A percentile compares a stretch with the other conserved stretches of the same genome.
These are phyloP conservation scores for Nepenthes mirabilis DNA, from an alignment of 148 eudicot genomes.

Conservation along the genomic window DNA sequence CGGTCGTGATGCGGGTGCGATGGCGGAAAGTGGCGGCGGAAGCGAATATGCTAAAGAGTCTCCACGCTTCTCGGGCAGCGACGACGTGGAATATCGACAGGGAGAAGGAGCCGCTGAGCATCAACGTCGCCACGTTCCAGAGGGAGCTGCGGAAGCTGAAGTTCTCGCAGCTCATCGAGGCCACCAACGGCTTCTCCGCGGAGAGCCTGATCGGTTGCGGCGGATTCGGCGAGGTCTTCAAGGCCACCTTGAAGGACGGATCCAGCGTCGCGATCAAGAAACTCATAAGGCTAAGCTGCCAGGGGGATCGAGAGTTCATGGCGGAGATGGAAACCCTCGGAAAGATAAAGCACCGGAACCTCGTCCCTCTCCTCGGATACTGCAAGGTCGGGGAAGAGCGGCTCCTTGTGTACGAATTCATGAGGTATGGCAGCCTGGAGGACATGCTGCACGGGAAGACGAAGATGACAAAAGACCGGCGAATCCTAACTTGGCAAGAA, in stretches of 20 bases:
- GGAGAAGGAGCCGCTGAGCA: neutral
- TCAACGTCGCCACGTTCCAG: slow-evolving; percentile 46
- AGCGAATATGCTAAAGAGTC: slow-evolving; percentile 1
- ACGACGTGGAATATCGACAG: neutral
- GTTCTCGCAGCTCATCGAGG: slow-evolving; percentile 57
- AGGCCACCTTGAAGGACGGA: slow-evolving; percentile 50
- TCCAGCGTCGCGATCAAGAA: slow-evolving; percentile 48
- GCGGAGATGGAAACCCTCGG: slow-evolving; percentile 67
- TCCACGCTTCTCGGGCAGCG: neutral
- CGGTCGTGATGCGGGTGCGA: no score
- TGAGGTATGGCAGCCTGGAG: slow-evolving; percentile 51
- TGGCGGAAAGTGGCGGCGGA: neutral
- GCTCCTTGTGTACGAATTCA: slow-evolving; percentile 44
- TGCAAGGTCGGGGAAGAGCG: slow-evolving; percentile 58
- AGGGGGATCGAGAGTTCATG: slow-evolving; percentile 47
- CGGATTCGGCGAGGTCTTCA: slow-evolving; percentile 45
- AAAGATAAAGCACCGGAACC: slow-evolving; percentile 38
- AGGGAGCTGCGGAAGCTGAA: slow-evolving; percentile 41
- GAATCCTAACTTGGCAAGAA: slow-evolving; percentile 34
- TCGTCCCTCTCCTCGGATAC: slow-evolving; percentile 58
- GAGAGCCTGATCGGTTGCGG: slow-evolving; percentile 45
- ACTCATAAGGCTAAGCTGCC: slow-evolving; percentile 36
- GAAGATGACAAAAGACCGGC: slow-evolving; percentile 12
- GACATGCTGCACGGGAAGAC: no score
- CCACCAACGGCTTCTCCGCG: slow-evolving; percentile 52